phyloP scores from a whole-genome alignment of 2,329 filamentous ascomycete species.

The Westerdykella ornata region DNA sequence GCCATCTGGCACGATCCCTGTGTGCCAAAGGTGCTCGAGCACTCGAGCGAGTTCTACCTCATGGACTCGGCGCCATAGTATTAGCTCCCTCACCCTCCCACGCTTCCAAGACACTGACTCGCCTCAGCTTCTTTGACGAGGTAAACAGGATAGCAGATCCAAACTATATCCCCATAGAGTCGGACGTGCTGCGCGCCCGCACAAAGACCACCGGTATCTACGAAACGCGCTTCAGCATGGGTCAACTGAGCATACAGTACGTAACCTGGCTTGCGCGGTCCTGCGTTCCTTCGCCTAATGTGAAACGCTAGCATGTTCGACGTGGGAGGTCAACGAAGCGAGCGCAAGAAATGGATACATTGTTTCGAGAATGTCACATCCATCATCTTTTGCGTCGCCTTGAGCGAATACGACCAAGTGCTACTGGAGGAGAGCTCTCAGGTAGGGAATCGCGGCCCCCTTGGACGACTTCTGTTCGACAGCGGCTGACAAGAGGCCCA shows the following conservation, averaged over 20 bases:
- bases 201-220: conserved; percentile 99
- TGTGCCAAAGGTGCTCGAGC: conserved; percentile 76
- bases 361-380: conserved; percentile 99
- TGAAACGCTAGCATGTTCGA: conserved; percentile 80
- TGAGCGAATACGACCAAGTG: conserved; percentile 98
- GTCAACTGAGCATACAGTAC: conserved; percentile 96
- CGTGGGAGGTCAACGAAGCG: conserved; percentile 91
- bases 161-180: conserved; percentile 87
- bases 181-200: conserved; percentile 88
- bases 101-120: conserved; percentile 14
- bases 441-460: conserved; percentile 48
- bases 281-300: conserved; percentile 20
- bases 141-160: conserved; percentile 73
- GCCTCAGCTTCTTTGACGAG: conserved; percentile 84
- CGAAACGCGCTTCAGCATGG: conserved; percentile 98
- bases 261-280: conserved; percentile 33
- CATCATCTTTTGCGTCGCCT: conserved; percentile 96
- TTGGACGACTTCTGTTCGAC: neutral
- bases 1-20: conserved; percentile 87
- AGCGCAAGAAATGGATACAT: conserved; percentile 99
- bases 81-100: conserved; percentile 7
- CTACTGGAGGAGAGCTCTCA: conserved; percentile 95
- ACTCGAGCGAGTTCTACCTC: conserved; percentile 95
- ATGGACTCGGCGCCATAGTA: conserved; percentile 99
- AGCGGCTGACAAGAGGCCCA: conserved; percentile 18